Evolutionary conservation across 2,329 filamentous ascomycete genomes (phyloP).

Genomic region (Colletotrichum spaethianum): DNA sequence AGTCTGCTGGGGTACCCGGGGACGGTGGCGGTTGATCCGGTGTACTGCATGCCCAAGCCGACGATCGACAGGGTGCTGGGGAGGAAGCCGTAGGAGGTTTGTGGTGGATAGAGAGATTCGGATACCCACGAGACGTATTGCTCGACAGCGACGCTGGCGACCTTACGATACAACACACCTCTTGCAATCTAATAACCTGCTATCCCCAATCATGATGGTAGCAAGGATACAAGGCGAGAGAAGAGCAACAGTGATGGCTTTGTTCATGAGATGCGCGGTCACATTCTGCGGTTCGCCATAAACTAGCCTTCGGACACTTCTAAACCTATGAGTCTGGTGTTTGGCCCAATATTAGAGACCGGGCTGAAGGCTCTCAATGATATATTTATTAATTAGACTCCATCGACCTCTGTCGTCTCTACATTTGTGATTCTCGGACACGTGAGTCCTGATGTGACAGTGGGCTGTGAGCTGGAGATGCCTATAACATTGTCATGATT

Average conservation of each 20-base stretch:
- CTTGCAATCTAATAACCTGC: slow-evolving; percentile 81
- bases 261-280: slow-evolving; percentile 47
- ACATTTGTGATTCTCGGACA: background rate
- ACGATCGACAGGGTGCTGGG: slow-evolving; percentile 72
- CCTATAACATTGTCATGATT: background rate
- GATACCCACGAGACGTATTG: background rate
- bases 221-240: slow-evolving; percentile 81
- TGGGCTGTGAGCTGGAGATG: background rate
- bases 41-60: slow-evolving; percentile 86
- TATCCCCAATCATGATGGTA: slow-evolving; percentile 63
- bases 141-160: background rate
- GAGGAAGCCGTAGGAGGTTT: background rate
- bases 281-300: slow-evolving; percentile 45
- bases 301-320: slow-evolving; percentile 46
- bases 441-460: background rate
- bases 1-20: slow-evolving; percentile 86
- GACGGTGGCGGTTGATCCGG: slow-evolving; percentile 85
- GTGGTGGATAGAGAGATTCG: background rate
- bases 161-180: slow-evolving; percentile 54
- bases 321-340: slow-evolving; percentile 19
- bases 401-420: background rate
- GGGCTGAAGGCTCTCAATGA: background rate
- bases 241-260: slow-evolving; percentile 58
- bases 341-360: background rate
- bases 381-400: background rate